These are phyloP conservation scores for Aspergillus sp. DNA, from an alignment of 2,329 filamentous ascomycete genomes.

Conservation along the genomic window DNA sequence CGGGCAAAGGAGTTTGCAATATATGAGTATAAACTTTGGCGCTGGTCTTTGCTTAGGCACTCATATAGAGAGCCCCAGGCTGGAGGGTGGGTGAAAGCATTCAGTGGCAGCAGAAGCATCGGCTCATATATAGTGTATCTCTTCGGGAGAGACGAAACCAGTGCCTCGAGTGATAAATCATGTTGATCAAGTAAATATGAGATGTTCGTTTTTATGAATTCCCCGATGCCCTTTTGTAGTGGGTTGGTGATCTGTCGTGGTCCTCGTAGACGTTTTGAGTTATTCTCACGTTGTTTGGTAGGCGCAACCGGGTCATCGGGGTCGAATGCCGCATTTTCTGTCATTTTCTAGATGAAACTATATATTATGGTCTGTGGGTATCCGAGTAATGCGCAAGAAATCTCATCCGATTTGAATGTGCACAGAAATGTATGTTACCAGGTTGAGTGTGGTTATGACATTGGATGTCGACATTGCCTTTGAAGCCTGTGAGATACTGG, in stretches of 20 bases:
- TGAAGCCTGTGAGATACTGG: too few relatives aligned
- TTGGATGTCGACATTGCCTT: too few relatives aligned
- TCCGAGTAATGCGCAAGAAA: too few relatives aligned
- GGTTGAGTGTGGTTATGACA: too few relatives aligned
- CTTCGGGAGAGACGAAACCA: constrained; percentile 35
- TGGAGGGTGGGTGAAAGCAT: constrained; percentile 41
- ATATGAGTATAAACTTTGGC: constrained; percentile 41
- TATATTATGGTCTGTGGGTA: background rate
- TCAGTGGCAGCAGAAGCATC: constrained; percentile 56
- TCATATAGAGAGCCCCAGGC: constrained; percentile 31
- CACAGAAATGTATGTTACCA: too few relatives aligned
- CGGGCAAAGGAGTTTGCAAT: constrained; percentile 42
- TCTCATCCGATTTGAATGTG: too few relatives aligned
- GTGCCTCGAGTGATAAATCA: constrained; percentile 15
- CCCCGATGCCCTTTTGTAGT: constrained; percentile 31
- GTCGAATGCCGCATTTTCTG: background rate
- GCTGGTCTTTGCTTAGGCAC: constrained; percentile 25
- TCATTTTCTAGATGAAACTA: background rate
- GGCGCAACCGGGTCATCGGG: background rate
- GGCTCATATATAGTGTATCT: constrained; percentile 58
- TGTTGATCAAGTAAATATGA: constrained; percentile 15
- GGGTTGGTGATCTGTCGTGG: constrained; percentile 24
- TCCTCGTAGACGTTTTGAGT: constrained; percentile 6
- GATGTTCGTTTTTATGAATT: constrained; percentile 29
- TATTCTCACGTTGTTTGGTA: background rate